Percentiles rank a stretch among this genome's conserved stretches.
Evolutionary conservation across 495 filamentous ascomycete species (phyloP).

Genomic region (Penicillium canescens): DNA sequence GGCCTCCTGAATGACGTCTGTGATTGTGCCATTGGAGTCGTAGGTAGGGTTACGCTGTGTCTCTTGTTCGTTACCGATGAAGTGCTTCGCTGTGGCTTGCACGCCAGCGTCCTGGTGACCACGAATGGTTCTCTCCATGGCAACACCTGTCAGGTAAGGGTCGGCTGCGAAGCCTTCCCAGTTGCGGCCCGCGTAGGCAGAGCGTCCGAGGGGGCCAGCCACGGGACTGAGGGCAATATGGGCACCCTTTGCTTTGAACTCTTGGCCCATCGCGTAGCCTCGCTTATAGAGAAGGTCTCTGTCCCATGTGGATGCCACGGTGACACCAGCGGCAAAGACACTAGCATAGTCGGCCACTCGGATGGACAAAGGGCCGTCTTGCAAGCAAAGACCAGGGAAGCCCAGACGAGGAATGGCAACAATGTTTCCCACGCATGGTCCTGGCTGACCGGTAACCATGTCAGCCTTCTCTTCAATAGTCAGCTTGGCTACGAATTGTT

Average conservation of each 20-base stretch:
- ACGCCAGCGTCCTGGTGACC: constrained; percentile 59
- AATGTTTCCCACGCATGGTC: constrained; percentile 75
- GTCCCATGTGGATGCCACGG: constrained; percentile 70
- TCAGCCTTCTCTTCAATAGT: constrained; percentile 82
- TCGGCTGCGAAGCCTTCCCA: constrained; percentile 78
- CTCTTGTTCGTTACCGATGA: constrained; percentile 61
- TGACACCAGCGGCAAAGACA: constrained; percentile 57
- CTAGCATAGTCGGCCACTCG: constrained; percentile 49
- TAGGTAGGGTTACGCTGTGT: constrained; percentile 27
- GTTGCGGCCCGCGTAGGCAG: constrained; percentile 50
- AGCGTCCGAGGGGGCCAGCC: constrained; percentile 54
- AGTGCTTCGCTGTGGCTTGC: constrained; percentile 62
- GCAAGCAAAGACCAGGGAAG: constrained; percentile 53
- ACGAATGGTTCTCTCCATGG: constrained; percentile 52
- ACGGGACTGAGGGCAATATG: constrained; percentile 53
- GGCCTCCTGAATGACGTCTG: constrained; percentile 73
- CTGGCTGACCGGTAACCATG: constrained; percentile 71
- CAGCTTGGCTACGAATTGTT: constrained; percentile 68
- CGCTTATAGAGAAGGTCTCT: constrained; percentile 61
- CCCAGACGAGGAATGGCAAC: constrained; percentile 50
- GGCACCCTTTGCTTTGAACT: constrained; percentile 56
- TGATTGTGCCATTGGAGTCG: constrained; percentile 60
- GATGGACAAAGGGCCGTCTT: constrained; percentile 55
- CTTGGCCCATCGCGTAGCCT: constrained; percentile 61
- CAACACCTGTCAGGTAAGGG: constrained; percentile 60